Evolutionary conservation across 805 yeast species (phyloP).

Genomic region (Starmerella geochares): DNA sequence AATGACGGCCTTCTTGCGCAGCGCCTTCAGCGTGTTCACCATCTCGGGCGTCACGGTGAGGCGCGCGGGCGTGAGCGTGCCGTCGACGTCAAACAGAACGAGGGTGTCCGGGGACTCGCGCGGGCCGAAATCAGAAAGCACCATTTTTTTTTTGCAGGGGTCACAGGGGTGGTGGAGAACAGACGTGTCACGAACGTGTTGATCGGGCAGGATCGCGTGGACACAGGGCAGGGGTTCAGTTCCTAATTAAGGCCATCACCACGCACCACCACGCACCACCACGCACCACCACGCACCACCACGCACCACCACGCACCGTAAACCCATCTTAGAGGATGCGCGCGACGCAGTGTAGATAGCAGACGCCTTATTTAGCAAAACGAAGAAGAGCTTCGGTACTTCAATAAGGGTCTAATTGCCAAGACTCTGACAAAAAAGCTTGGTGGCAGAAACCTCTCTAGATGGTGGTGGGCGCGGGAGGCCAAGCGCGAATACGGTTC

Average conservation of each 20-base stretch:
- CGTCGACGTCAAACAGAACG: slow-evolving; percentile 95
- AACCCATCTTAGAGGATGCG: too few relatives aligned
- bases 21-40: slow-evolving; percentile 53
- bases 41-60: slow-evolving; percentile 54
- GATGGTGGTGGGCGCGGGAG: too few relatives aligned
- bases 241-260: not conserved
- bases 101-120: slow-evolving; percentile 61
- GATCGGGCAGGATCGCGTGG: not conserved
- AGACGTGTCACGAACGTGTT: not conserved
- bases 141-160: slow-evolving; percentile 4
- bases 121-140: slow-evolving; percentile 57
- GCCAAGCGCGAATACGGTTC: too few relatives aligned
- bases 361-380: too few relatives aligned
- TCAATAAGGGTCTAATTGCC: too few relatives aligned
- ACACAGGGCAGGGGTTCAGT: not conserved
- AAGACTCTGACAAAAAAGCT: too few relatives aligned
- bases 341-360: too few relatives aligned
- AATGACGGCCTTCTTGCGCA: slow-evolving; percentile 85
- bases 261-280: not conserved
- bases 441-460: too few relatives aligned
- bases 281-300: too few relatives aligned
- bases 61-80: slow-evolving; percentile 97
- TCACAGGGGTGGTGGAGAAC: not conserved
- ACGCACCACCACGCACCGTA: too few relatives aligned
- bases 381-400: too few relatives aligned